These are phyloP conservation scores for Erysimum cheiri DNA, from an alignment of 441 rosid genomes.

Conservation along the genomic window DNA sequence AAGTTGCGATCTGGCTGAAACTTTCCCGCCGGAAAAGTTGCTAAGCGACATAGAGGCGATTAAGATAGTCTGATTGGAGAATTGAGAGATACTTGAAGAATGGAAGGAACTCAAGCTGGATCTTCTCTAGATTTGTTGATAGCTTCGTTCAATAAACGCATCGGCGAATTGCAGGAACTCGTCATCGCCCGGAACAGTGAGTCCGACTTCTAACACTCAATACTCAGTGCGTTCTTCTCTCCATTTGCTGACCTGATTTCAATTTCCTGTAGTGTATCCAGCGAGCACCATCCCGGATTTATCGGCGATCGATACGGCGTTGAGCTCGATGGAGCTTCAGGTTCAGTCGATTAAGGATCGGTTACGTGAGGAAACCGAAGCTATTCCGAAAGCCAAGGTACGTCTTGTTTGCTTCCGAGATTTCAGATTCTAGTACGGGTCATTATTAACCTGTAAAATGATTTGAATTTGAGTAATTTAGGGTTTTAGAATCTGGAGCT, in stretches of 20 bases:
- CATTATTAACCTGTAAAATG: background rate
- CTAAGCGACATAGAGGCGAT: conserved; percentile 3
- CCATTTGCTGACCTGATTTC: background rate
- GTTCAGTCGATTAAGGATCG: conserved; percentile 79
- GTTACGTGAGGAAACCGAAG: conserved; percentile 71
- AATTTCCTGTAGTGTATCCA: conserved; percentile 64
- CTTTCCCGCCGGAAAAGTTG: conserved; percentile 37
- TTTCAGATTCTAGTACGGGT: no score
- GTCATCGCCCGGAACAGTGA: conserved; percentile 90
- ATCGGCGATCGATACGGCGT: conserved; percentile 66
- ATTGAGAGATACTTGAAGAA: conserved; percentile 37
- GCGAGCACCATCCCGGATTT: conserved; percentile 72
- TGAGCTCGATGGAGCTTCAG: conserved; percentile 87
- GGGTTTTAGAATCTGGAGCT: conserved; percentile 10
- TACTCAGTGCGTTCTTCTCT: background rate
- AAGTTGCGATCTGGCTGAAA: background rate
- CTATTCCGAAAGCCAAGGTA: conserved; percentile 90
- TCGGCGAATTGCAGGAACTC: conserved; percentile 83
- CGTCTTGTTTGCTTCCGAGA: background rate
- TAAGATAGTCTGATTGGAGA: background rate
- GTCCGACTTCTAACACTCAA: conserved; percentile 40
- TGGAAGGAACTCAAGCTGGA: conserved; percentile 72
- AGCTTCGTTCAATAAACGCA: conserved; percentile 68
- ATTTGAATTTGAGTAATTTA: background rate
- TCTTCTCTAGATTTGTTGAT: conserved; percentile 71